Conservation (phyloP, 257 asterid species). For the Plantago ovata region DNA sequence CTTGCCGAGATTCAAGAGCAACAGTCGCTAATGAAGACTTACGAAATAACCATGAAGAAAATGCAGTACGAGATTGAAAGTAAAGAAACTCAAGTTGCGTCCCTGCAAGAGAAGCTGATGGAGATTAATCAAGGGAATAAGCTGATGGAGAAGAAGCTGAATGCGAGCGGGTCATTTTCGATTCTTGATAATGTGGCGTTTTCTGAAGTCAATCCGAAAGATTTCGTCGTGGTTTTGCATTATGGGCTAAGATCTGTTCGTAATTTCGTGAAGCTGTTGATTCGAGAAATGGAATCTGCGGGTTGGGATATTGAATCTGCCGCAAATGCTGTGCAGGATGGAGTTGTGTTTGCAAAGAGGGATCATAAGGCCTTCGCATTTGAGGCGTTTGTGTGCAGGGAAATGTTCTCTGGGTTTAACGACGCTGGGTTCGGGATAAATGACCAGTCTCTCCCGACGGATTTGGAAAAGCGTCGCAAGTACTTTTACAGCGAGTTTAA, state of each 20-base stretch:
- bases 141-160: constrained; percentile 58
- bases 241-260: constrained; percentile 65
- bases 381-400: constrained; percentile 82
- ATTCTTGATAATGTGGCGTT: constrained; percentile 57
- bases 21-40: constrained; percentile 88
- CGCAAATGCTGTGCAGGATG: constrained; percentile 51
- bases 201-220: constrained; percentile 44
- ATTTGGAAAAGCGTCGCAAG: constrained; percentile 27
- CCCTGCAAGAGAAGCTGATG: constrained; percentile 26
- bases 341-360: constrained; percentile 35
- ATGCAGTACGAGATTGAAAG: constrained; percentile 69
- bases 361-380: constrained; percentile 68
- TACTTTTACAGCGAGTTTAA: constrained; percentile 61
- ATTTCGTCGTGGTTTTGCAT: constrained; percentile 64
- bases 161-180: constrained; percentile 76
- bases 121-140: constrained; percentile 37
- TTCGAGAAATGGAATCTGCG: constrained; percentile 73
- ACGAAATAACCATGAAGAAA: constrained; percentile 92
- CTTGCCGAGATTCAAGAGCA: constrained; percentile 95
- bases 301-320: constrained; percentile 89
- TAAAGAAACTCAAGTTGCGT: constrained; percentile 32
- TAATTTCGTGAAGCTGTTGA: constrained; percentile 58
- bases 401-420: constrained; percentile 58
- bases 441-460: constrained; percentile 24
- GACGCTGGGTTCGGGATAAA: constrained; percentile 33